A percentile compares a stretch with the other conserved stretches of the same genome.
phyloP scores from a whole-genome alignment of 1,284 basidiomycete genomes.

The Moesziomyces sp. region DNA sequence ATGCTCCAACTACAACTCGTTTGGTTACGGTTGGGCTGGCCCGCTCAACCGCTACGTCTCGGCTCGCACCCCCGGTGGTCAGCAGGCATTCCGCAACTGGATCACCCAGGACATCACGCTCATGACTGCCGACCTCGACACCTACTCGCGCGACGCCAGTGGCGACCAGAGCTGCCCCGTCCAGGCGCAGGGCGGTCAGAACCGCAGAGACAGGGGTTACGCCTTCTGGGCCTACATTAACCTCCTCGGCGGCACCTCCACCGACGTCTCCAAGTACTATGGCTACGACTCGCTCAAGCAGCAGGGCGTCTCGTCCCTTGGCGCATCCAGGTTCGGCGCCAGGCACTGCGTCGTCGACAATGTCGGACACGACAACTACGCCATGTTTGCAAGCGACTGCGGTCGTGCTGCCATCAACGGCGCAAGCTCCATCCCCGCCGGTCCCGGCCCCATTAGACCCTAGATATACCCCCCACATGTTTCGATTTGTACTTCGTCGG shows the following conservation, averaged over 20 bases:
- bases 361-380: slow-evolving; percentile 28
- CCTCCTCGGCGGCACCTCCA: slow-evolving; percentile 46
- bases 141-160: slow-evolving; percentile 23
- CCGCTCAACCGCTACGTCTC: slow-evolving; percentile 30
- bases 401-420: slow-evolving; percentile 37
- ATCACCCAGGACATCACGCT: slow-evolving; percentile 31
- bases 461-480: neutral
- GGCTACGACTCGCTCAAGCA: slow-evolving; percentile 19
- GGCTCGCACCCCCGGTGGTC: slow-evolving; percentile 6
- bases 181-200: slow-evolving; percentile 48
- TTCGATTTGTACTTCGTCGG: too few species aligned
- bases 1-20: slow-evolving; percentile 27
- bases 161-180: slow-evolving; percentile 44
- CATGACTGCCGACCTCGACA: slow-evolving; percentile 41
- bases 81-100: slow-evolving; percentile 17
- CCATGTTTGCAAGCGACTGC: slow-evolving; percentile 42
- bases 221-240: slow-evolving; percentile 57
- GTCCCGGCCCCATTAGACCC: slow-evolving; percentile 22
- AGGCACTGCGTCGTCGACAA: slow-evolving; percentile 21
- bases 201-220: slow-evolving; percentile 54
- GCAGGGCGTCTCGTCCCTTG: slow-evolving; percentile 6
- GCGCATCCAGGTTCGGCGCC: slow-evolving; percentile 13
- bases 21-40: slow-evolving; percentile 38
- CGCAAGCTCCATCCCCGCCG: slow-evolving; percentile 6
- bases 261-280: slow-evolving; percentile 42